phyloP scores from a whole-genome alignment of 805 yeast genomes.

The Metschnikowia lachancei region DNA sequence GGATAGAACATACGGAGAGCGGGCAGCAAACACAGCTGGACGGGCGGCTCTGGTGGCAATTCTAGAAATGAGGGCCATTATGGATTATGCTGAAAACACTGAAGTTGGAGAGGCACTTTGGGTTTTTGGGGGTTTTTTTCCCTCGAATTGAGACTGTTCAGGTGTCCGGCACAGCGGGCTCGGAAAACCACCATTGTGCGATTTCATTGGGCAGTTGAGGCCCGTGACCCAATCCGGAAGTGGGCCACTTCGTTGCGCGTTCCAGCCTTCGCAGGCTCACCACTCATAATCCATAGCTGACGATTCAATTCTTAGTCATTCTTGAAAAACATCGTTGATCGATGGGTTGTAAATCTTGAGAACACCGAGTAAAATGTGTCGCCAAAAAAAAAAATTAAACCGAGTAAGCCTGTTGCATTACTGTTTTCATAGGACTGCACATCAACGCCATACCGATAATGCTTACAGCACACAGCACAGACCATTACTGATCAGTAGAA shows the following conservation, averaged over 20 bases:
- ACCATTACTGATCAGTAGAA: too few species aligned
- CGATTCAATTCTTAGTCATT: too few species aligned
- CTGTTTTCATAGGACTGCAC: too few species aligned
- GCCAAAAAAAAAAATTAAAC: too few species aligned
- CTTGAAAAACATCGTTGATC: background rate
- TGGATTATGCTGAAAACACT: slow-evolving; percentile 15
- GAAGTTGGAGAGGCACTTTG: background rate
- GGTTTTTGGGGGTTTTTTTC: slow-evolving; percentile 6
- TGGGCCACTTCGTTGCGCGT: background rate
- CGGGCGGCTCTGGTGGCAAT: slow-evolving; percentile 44
- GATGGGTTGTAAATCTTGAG: too few species aligned
- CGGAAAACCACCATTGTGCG: slow-evolving; percentile 13
- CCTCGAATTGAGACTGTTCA: slow-evolving; percentile 4
- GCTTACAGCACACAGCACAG: too few species aligned
- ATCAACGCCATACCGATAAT: too few species aligned
- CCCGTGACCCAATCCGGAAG: background rate
- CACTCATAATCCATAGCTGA: too few species aligned
- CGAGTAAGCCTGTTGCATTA: too few species aligned
- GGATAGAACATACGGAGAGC: slow-evolving; percentile 43
- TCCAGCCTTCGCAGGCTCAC: background rate
- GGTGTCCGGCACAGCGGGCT: slow-evolving; percentile 16
- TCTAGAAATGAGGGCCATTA: slow-evolving; percentile 44
- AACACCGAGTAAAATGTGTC: background rate
- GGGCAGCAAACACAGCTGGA: slow-evolving; percentile 41
- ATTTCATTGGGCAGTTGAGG: slow-evolving; percentile 16